Percentiles rank a stretch among this genome's conserved stretches.
Conservation (phyloP, 352 stramenopile genomes). For the Plasmopara muralis region DNA sequence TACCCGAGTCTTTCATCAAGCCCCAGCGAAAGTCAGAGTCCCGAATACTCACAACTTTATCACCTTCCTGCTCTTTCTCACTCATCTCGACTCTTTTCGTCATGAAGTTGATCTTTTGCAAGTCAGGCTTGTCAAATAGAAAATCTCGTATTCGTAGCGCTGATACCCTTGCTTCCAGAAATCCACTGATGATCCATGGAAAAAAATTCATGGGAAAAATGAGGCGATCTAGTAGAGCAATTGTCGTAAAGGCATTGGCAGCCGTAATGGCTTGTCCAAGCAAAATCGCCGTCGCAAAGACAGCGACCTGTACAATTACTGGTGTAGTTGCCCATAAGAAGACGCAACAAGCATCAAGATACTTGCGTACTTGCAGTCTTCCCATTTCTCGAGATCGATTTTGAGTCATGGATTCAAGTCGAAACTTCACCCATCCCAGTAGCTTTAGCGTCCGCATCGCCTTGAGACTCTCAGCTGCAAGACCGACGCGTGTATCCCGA, state of each 20-base stretch:
- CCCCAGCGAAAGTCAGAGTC: slow-evolving; percentile 31
- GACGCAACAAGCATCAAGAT: slow-evolving; percentile 84
- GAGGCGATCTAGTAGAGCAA: slow-evolving; percentile 82
- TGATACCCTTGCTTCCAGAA: slow-evolving; percentile 82
- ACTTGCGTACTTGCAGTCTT: slow-evolving; percentile 73
- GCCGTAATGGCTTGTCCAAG: slow-evolving; percentile 64
- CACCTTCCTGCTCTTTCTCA: neutral
- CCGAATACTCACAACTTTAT: slow-evolving; percentile 16
- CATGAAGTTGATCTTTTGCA: neutral
- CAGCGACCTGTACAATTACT: slow-evolving; percentile 78
- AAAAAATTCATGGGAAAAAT: slow-evolving; percentile 91
- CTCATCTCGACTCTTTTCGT: neutral
- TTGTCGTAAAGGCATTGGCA: slow-evolving; percentile 76
- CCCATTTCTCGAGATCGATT: slow-evolving; percentile 60
- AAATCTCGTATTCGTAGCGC: slow-evolving; percentile 66
- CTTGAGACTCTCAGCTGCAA: slow-evolving; percentile 58
- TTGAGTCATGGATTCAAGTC: slow-evolving; percentile 39
- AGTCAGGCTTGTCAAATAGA: slow-evolving; percentile 34
- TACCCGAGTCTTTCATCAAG: neutral
- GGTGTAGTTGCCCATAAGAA: slow-evolving; percentile 89
- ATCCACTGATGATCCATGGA: slow-evolving; percentile 87
- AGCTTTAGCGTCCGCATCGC: slow-evolving; percentile 78
- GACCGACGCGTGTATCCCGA: slow-evolving; percentile 72
- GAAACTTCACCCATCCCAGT: slow-evolving; percentile 51
- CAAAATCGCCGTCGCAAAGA: slow-evolving; percentile 75